Evolutionary conservation across 2,329 filamentous ascomycete genomes (phyloP).

Genomic region (Hypoxylon sp.): DNA sequence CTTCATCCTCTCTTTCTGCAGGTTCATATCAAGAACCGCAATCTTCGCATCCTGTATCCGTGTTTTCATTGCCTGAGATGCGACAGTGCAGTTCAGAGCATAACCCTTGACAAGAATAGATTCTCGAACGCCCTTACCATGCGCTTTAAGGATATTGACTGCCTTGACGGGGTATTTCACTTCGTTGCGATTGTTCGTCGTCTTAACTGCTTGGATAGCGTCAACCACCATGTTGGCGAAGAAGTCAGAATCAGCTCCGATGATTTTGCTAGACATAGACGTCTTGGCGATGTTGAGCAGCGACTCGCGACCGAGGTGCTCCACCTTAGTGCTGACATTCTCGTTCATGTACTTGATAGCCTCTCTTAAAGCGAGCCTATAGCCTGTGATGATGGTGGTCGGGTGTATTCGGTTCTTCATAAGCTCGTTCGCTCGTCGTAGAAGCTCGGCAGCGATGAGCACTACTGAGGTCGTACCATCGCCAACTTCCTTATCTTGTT

Average conservation of each 20-base stretch:
- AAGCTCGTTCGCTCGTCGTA: constrained; percentile 94
- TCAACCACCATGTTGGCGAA: constrained; percentile 98
- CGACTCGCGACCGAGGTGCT: constrained; percentile 89
- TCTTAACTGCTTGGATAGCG: constrained; percentile 94
- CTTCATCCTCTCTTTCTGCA: constrained; percentile 99
- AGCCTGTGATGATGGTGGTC: constrained; percentile 98
- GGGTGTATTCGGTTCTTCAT: constrained; percentile 99
- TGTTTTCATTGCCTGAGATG: constrained; percentile 97
- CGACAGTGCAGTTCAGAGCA: constrained; percentile 97
- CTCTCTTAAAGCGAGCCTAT: constrained; percentile 93
- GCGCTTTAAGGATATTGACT: constrained; percentile 98
- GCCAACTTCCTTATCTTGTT: constrained; percentile 99
- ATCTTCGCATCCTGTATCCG: constrained; percentile 95
- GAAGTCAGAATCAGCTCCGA: constrained; percentile 95
- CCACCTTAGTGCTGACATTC: constrained; percentile 96
- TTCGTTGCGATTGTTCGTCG: constrained; percentile 90
- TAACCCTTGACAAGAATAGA: constrained; percentile 95
- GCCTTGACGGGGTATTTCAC: constrained; percentile 98
- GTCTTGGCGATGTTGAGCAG: constrained; percentile 97
- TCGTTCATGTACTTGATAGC: constrained; percentile 99
- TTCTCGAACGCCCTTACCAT: constrained; percentile 92
- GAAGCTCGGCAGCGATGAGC: constrained; percentile 94
- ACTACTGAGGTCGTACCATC: constrained; percentile 99
- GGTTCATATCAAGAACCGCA: constrained; percentile 95
- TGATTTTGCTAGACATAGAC: constrained; percentile 99